Conservation (phyloP, 805 yeast species). For the Starmerella bombi region DNA sequence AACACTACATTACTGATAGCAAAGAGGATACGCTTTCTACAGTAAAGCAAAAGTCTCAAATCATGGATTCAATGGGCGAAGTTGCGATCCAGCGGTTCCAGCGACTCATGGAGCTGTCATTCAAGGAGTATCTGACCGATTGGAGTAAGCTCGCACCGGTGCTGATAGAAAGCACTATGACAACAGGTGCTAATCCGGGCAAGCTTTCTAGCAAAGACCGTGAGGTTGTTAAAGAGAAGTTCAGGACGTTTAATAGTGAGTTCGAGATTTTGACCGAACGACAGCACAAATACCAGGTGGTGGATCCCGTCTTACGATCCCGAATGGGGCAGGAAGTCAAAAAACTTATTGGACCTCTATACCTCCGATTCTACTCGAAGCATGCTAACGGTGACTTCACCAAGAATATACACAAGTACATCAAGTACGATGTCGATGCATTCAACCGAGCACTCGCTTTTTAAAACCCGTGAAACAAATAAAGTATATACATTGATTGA, state of each 20-base stretch:
- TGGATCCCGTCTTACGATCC: constrained; percentile 51
- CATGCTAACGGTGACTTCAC: constrained; percentile 57
- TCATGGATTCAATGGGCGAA: constrained; percentile 26
- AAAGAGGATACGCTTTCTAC: constrained; percentile 10
- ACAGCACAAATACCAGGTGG: constrained; percentile 51
- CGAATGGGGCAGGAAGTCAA: constrained; percentile 56
- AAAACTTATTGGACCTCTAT: constrained; percentile 60
- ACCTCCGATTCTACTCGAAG: constrained; percentile 72
- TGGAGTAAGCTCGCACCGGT: constrained; percentile 73
- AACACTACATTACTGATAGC: constrained; percentile 16
- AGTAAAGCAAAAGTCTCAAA: constrained; percentile 30
- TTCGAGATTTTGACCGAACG: constrained; percentile 64
- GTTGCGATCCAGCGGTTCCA: constrained; percentile 32
- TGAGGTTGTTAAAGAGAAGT: constrained; percentile 73
- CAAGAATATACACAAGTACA: constrained; percentile 56
- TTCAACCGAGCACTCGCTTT: constrained; percentile 26
- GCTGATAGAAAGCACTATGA: constrained; percentile 68
- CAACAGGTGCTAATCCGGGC: constrained; percentile 29
- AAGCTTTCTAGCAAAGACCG: constrained; percentile 49
- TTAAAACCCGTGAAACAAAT: no score
- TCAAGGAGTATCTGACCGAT: constrained; percentile 49
- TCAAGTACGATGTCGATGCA: constrained; percentile 40
- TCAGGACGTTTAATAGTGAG: constrained; percentile 64
- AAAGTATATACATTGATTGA: no score
- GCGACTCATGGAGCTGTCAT: constrained; percentile 37